These are phyloP conservation scores for Dryas drummondii DNA, from an alignment of 306 rosid species.

Conservation along the genomic window DNA sequence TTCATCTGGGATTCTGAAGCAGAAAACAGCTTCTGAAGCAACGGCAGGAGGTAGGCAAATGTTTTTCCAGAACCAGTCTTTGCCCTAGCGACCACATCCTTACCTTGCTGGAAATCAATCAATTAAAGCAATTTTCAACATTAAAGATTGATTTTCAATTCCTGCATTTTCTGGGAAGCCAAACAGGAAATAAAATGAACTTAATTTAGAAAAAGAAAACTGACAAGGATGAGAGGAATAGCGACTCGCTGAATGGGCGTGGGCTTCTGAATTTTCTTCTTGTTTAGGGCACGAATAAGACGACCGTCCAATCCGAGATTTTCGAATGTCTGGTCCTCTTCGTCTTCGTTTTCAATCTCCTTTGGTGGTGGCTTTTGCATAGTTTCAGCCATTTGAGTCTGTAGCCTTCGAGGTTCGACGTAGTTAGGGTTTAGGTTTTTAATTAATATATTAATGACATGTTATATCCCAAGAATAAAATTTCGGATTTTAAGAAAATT, in stretches of 20 bases:
- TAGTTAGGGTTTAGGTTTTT: not conserved
- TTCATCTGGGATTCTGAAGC: conserved; percentile 46
- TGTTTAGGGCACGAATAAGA: conserved; percentile 53
- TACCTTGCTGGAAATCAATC: conserved; percentile 62
- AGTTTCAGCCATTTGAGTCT: conserved; percentile 25
- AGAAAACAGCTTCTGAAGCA: conserved; percentile 80
- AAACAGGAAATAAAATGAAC: not conserved
- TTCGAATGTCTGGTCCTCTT: conserved; percentile 54
- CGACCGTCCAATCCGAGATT: conserved; percentile 66
- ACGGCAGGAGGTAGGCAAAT: conserved; percentile 80
- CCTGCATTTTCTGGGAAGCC: no score
- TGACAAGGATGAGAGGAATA: conserved; percentile 67
- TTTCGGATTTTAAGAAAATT: no score
- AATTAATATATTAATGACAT: no score
- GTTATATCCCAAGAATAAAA: no score
- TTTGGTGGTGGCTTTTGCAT: conserved; percentile 22
- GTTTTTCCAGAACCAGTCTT: conserved; percentile 98
- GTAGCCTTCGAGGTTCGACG: not conserved
- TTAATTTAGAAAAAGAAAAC: not conserved
- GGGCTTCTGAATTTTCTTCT: conserved; percentile 58
- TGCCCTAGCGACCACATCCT: conserved; percentile 92
- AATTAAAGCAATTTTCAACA: not conserved
- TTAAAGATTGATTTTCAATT: not conserved
- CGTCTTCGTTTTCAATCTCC: conserved; percentile 28
- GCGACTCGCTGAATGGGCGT: conserved; percentile 88